A percentile compares a stretch with the other conserved stretches of the same genome.
These are phyloP conservation scores for Bassia scoparia DNA, from an alignment of 148 eudicot genomes.

Conservation along the genomic window DNA sequence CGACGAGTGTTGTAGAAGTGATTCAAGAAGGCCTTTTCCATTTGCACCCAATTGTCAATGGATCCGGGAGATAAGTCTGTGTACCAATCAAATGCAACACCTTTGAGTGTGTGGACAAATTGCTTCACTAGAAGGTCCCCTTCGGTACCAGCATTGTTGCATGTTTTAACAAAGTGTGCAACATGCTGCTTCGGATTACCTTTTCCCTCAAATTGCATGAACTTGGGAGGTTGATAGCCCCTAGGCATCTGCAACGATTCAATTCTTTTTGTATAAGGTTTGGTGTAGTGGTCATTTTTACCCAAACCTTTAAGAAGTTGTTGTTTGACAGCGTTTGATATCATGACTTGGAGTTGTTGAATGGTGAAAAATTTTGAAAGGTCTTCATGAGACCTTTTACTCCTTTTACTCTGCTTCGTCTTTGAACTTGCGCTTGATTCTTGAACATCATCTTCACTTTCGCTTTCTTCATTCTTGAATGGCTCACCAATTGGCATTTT, in stretches of 20 bases:
- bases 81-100: neutral
- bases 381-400: neutral
- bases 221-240: too few species aligned
- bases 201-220: too few species aligned
- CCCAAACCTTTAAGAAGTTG: neutral
- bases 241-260: too few species aligned
- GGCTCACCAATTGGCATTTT: neutral
- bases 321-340: neutral
- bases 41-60: conserved; percentile 3
- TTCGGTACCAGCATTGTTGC: neutral
- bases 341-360: neutral
- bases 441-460: neutral
- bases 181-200: neutral
- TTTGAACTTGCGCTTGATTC: neutral
- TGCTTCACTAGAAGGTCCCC: too few species aligned
- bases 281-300: neutral
- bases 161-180: neutral
- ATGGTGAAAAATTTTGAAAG: neutral
- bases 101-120: too few species aligned
- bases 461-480: neutral
- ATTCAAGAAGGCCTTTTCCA: neutral
- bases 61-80: neutral
- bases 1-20: neutral
- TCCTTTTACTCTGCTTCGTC: neutral
- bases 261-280: neutral